phyloP scores from a whole-genome alignment of 495 filamentous ascomycete species.

The Lichina pygmaea region DNA sequence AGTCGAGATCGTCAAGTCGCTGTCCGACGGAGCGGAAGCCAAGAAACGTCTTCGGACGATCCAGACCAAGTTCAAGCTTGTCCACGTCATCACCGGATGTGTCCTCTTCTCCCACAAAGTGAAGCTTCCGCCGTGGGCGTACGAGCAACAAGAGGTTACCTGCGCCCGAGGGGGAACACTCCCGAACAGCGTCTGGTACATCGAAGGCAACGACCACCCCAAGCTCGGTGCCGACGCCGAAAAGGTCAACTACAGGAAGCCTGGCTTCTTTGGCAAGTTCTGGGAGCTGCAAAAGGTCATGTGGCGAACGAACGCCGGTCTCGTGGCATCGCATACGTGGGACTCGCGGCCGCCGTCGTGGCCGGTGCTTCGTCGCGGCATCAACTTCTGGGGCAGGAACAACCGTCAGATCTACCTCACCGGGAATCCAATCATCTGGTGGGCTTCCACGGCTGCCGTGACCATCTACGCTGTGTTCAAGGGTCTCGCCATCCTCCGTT shows the following conservation, averaged over 20 bases:
- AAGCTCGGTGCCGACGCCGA: slow-evolving; percentile 46
- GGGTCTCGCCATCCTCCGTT: slow-evolving; percentile 62
- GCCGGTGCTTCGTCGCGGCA: slow-evolving; percentile 79
- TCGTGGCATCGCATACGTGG: slow-evolving; percentile 93
- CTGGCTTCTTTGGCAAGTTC: slow-evolving; percentile 94
- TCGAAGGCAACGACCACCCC: slow-evolving; percentile 72
- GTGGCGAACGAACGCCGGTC: slow-evolving; percentile 94
- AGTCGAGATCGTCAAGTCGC: slow-evolving; percentile 73
- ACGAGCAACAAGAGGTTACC: slow-evolving; percentile 91
- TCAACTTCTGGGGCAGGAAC: slow-evolving; percentile 97
- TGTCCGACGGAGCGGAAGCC: slow-evolving; percentile 55
- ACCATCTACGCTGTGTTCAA: slow-evolving; percentile 61
- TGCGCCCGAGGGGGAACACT: slow-evolving; percentile 81
- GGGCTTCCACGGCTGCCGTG: slow-evolving; percentile 61
- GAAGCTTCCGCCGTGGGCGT: slow-evolving; percentile 92
- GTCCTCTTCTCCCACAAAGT: slow-evolving; percentile 95
- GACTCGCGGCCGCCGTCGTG: slow-evolving; percentile 85
- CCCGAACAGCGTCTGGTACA: slow-evolving; percentile 90
- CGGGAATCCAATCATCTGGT: slow-evolving; percentile 92
- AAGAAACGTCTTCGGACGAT: slow-evolving; percentile 80
- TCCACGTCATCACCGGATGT: slow-evolving; percentile 93
- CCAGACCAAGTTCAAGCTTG: slow-evolving; percentile 81
- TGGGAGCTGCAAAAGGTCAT: slow-evolving; percentile 99
- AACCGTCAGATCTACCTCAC: slow-evolving; percentile 88
- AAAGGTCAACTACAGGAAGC: slow-evolving; percentile 83